A percentile compares a stretch with the other conserved stretches of the same genome.
These are phyloP conservation scores for Hygrocybe punicea DNA, from an alignment of 768 basidiomycete species.

Conservation along the genomic window DNA sequence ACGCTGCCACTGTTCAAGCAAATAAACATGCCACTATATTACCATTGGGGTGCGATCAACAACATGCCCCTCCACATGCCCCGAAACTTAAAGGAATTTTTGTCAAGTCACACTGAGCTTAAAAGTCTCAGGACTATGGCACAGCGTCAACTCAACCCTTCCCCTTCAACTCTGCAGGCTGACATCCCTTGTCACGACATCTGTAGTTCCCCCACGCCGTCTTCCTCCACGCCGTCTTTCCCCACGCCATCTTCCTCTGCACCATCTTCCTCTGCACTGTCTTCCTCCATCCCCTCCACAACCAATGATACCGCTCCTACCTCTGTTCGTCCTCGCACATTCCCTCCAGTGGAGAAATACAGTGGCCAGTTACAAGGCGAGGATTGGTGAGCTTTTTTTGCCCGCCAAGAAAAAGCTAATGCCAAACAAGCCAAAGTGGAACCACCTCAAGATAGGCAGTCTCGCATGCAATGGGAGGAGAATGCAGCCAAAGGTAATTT, in stretches of 20 bases:
- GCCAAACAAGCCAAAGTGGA: neutral
- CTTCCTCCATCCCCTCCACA: neutral
- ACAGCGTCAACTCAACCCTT: neutral
- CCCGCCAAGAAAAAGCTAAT: neutral
- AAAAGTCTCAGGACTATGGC: neutral
- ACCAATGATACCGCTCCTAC: neutral
- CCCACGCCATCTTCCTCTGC: too few species aligned
- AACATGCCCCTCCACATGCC: neutral
- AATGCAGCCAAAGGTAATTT: slow-evolving; percentile 17
- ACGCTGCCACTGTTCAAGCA: neutral
- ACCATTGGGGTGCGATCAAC: slow-evolving; percentile 1
- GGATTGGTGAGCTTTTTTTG: slow-evolving; percentile 5
- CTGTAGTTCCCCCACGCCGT: neutral
- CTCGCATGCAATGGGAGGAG: neutral
- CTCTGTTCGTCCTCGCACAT: neutral
- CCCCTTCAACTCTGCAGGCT: neutral
- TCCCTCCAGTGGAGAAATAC: slow-evolving; percentile 1
- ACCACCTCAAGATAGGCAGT: neutral
- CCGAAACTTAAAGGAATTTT: neutral
- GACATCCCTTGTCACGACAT: neutral
- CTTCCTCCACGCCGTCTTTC: neutral
- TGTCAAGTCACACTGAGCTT: neutral
- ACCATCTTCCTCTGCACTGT: neutral
- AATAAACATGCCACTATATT: neutral
- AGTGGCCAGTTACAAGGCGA: slow-evolving; percentile 3